phyloP scores from a whole-genome alignment of 2,329 filamentous ascomycete species.

The Colletotrichum costaricense region DNA sequence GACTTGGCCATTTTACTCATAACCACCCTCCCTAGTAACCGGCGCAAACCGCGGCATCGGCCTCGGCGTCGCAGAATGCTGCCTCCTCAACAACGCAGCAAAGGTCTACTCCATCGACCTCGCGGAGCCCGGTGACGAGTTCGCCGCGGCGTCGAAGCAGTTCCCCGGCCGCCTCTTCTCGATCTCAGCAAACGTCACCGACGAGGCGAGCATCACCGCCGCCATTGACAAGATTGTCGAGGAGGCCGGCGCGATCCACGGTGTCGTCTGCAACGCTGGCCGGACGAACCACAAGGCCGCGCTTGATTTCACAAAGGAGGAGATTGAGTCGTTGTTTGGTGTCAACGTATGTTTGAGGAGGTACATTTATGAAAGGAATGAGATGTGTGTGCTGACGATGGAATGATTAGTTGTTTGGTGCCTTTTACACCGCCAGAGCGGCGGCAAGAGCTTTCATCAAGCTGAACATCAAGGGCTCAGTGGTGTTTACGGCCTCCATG shows the following conservation, averaged over 20 bases:
- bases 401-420: conserved; percentile 53
- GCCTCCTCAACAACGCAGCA: conserved; percentile 55
- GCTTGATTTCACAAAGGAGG: conserved; percentile 51
- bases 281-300: conserved; percentile 63
- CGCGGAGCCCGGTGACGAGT: conserved; percentile 41
- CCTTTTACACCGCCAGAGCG: conserved; percentile 59
- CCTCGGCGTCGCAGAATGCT: conserved; percentile 59
- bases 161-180: conserved; percentile 53
- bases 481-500: conserved; percentile 61
- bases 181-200: conserved; percentile 58
- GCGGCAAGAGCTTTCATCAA: conserved; percentile 55
- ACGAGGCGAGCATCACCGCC: conserved; percentile 54
- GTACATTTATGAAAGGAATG: neutral
- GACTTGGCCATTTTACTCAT: neutral
- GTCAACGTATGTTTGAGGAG: conserved; percentile 29
- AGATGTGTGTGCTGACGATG: neutral
- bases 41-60: conserved; percentile 58
- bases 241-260: conserved; percentile 56
- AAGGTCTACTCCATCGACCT: conserved; percentile 50
- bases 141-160: conserved; percentile 33
- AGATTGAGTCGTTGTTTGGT: conserved; percentile 43
- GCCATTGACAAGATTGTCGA: conserved; percentile 57
- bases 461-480: conserved; percentile 47
- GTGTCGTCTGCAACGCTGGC: conserved; percentile 63
- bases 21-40: conserved; percentile 43